These are phyloP conservation scores for Fusarium subtropicale DNA, from an alignment of 2,329 filamentous ascomycete species.

Conservation along the genomic window DNA sequence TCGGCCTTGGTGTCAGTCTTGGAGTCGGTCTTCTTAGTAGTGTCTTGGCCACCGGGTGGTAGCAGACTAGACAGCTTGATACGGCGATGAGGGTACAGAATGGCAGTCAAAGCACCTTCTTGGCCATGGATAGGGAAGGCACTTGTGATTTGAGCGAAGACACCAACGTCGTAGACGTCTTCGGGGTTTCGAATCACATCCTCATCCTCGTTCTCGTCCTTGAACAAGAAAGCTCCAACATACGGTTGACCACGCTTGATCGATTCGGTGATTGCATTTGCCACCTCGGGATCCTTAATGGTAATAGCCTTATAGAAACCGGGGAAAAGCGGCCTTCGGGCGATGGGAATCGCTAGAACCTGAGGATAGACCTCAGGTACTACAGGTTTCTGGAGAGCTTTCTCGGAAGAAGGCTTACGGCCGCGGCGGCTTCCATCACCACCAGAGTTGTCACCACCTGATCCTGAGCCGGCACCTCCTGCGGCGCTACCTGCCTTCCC, in stretches of 20 bases:
- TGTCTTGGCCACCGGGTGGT: conserved; percentile 69
- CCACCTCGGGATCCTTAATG: conserved; percentile 91
- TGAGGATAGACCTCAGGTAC: conserved; percentile 97
- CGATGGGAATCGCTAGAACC: conserved; percentile 96
- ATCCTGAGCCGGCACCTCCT: conserved; percentile 62
- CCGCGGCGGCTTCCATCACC: conserved; percentile 77
- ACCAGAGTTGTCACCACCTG: conserved; percentile 65
- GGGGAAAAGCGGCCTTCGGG: conserved; percentile 91
- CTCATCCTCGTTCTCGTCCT: conserved; percentile 93
- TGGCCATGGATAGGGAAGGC: conserved; percentile 92
- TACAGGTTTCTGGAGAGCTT: conserved; percentile 84
- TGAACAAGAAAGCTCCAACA: conserved; percentile 95
- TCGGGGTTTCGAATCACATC: conserved; percentile 91
- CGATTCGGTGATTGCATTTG: conserved; percentile 93
- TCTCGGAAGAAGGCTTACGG: conserved; percentile 76
- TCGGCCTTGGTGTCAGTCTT: conserved; percentile 63
- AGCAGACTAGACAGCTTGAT: conserved; percentile 90
- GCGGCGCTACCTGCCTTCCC: conserved; percentile 68
- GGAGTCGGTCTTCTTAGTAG: conserved; percentile 62
- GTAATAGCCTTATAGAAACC: conserved; percentile 99
- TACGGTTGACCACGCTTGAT: conserved; percentile 97
- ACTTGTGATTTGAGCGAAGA: conserved; percentile 98
- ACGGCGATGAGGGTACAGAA: conserved; percentile 93
- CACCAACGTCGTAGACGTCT: conserved; percentile 95
- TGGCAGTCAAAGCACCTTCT: conserved; percentile 86